Evolutionary conservation across 768 basidiomycete species (phyloP), one percentile per base, ranked within the genome.

Genomic region (Suillus tomentosus): DNA sequence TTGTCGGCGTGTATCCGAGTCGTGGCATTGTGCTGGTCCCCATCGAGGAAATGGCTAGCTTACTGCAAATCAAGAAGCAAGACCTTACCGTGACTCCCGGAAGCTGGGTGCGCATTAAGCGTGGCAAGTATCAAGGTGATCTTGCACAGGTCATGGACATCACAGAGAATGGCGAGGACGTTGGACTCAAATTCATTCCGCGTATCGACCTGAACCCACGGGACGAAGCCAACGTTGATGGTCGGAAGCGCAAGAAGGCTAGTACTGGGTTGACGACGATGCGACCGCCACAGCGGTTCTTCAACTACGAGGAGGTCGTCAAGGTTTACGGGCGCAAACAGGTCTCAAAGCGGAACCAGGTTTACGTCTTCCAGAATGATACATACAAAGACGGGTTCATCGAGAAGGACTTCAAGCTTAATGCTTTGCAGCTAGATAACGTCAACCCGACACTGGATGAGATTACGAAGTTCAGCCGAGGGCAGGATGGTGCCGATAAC

Each of bases 391-490:
- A 97, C 62, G 97, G 97, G 2, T 96, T 96, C 76, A 86, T 96
- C 70, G 93, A 97, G 79, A 99, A 98, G 78, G 96, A 99, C 74
- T 89, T 96, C 82, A 91, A 92, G 70, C 73, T 95, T 57, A 87
- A 83, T 54, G 88, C 85, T 1, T 78, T 97, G 47, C 86, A 87
- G 60, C 77, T 89, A 60, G 97, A 99, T 67, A 90, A 95, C 70
- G 91, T 99, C 43, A 92, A 94, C 66, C 97, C 97, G 1, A 97
- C 95, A 5, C 81, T 99, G 63, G 97, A 99, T 72, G 97, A 99
- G 76, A 95, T 99, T 74, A 94, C 95, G 0, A 87, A 88, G 63
- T 99, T 99, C 78, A 86, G 89, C 7, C 83, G 88, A 53, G 85
- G 87, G 42, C 87, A 88, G 70, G 91, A 93, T 51, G 88, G 87